A percentile compares a stretch with the other conserved stretches of the same genome.
These are phyloP conservation scores for Prunus mume DNA, from an alignment of 306 rosid genomes.

Conservation along the genomic window DNA sequence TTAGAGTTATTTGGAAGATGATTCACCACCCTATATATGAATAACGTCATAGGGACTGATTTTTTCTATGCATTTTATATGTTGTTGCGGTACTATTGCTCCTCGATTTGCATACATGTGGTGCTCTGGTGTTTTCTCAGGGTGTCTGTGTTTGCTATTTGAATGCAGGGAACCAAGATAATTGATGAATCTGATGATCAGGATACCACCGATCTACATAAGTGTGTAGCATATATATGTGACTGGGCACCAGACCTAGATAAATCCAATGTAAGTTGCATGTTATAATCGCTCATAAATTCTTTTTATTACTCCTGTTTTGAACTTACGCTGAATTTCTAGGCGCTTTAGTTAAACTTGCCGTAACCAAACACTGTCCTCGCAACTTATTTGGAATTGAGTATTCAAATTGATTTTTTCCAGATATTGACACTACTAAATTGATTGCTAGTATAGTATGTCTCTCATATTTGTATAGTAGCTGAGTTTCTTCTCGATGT, in stretches of 20 bases:
- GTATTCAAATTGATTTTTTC: background rate
- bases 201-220: constrained; percentile 92
- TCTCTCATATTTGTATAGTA: constrained; percentile 2
- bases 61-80: background rate
- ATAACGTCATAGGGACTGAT: background rate
- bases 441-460: background rate
- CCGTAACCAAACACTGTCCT: background rate
- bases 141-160: constrained; percentile 32
- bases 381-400: background rate
- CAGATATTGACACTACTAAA: background rate
- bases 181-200: constrained; percentile 85
- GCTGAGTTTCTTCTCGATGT: constrained; percentile 15
- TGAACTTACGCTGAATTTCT: constrained; percentile 1
- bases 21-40: background rate
- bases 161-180: constrained; percentile 71
- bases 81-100: constrained; percentile 5
- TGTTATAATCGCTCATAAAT: background rate
- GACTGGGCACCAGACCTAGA: constrained; percentile 44
- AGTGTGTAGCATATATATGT: constrained; percentile 62
- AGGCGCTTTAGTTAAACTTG: background rate
- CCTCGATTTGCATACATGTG: background rate
- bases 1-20: background rate
- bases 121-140: constrained; percentile 13
- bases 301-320: background rate
- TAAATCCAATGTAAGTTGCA: constrained; percentile 58